Evolutionary conservation across 495 filamentous ascomycete genomes (phyloP).

Genomic region (Neurospora sublineolata): DNA sequence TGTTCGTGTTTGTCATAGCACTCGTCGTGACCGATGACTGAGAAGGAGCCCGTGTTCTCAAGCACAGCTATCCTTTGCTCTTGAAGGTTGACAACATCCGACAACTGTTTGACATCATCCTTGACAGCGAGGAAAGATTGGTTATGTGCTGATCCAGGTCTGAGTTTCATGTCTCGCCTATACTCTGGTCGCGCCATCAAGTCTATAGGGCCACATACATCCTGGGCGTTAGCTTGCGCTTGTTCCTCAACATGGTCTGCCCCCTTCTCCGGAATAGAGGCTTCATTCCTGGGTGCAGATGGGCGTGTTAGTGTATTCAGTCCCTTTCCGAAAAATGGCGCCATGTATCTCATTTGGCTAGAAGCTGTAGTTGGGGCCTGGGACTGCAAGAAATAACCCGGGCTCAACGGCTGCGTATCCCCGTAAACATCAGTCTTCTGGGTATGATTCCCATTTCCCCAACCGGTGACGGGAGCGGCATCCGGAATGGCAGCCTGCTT

Average conservation of each 20-base stretch:
- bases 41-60: conserved; percentile 51
- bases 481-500: background rate
- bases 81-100: conserved; percentile 35
- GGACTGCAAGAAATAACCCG: conserved; percentile 35
- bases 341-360: conserved; percentile 31
- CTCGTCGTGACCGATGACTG: conserved; percentile 43
- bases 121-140: conserved; percentile 1
- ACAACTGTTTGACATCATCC: conserved; percentile 21
- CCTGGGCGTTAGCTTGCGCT: conserved; percentile 6
- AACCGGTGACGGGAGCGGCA: conserved; percentile 5
- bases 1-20: conserved; percentile 47
- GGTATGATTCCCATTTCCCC: conserved; percentile 32
- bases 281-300: conserved; percentile 19
- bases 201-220: background rate
- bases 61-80: conserved; percentile 46
- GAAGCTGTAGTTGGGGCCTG: conserved; percentile 35
- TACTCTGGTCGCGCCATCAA: background rate
- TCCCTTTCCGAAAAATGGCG: conserved; percentile 38
- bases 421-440: conserved; percentile 15
- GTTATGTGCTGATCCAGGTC: conserved; percentile 5
- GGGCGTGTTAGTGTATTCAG: conserved; percentile 35
- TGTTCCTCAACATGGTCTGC: conserved; percentile 12
- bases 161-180: conserved; percentile 5
- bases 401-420: conserved; percentile 34
- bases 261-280: conserved; percentile 10